Evolutionary conservation across 2,329 filamentous ascomycete species (phyloP).

Genomic region (Colletotrichum sp.): DNA sequence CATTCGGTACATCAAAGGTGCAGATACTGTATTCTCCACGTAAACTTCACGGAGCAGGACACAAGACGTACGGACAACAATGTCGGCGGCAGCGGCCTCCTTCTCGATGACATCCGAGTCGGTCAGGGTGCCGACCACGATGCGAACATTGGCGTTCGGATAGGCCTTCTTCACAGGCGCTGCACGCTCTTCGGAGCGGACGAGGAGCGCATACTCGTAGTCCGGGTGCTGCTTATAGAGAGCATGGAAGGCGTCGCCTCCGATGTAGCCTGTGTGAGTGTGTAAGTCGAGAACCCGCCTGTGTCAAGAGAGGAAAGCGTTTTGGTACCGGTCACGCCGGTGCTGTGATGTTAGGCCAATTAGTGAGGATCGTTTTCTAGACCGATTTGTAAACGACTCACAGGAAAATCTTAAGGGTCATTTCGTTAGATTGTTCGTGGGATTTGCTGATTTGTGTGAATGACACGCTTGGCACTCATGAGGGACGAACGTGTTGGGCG

Average conservation of each 20-base stretch:
- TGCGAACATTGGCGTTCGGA: slow-evolving; percentile 40
- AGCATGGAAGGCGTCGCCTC: slow-evolving; percentile 52
- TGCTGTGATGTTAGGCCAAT: slow-evolving; percentile 32
- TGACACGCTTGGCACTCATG: background rate
- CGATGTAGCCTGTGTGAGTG: slow-evolving; percentile 49
- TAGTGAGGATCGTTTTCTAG: background rate
- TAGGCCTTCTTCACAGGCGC: slow-evolving; percentile 49
- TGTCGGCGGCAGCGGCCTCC: slow-evolving; percentile 54
- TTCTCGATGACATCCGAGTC: slow-evolving; percentile 51
- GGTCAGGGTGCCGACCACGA: slow-evolving; percentile 55
- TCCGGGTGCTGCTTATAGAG: slow-evolving; percentile 50
- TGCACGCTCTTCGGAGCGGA: slow-evolving; percentile 52
- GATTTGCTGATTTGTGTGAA: background rate
- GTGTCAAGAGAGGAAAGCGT: background rate
- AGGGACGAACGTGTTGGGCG: background rate
- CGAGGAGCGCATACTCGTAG: slow-evolving; percentile 49
- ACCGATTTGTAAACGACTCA: slow-evolving; percentile 26
- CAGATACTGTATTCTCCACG: background rate
- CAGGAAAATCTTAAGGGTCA: slow-evolving; percentile 48
- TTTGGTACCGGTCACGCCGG: slow-evolving; percentile 46
- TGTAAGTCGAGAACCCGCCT: background rate
- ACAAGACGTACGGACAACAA: slow-evolving; percentile 51
- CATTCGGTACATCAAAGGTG: background rate
- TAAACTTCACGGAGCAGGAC: background rate
- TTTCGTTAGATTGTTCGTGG: slow-evolving; percentile 20